Evolutionary conservation across 2,329 filamentous ascomycete genomes (phyloP).

Genomic region (Thermomyces lanuginosus): DNA sequence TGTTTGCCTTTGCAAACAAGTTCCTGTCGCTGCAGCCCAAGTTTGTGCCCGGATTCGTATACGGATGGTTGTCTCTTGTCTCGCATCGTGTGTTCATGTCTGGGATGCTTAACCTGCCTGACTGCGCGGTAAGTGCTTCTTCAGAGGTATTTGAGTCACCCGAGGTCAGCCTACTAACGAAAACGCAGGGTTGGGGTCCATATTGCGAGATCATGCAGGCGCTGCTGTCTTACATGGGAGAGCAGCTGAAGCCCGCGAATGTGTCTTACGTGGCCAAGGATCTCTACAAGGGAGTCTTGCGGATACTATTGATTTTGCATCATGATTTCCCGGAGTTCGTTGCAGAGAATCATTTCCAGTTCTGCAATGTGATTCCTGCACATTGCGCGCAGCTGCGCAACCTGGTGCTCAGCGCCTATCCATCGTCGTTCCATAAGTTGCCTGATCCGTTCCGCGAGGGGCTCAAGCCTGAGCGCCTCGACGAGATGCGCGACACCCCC

Average conservation of each 20-base stretch:
- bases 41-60: constrained; percentile 66
- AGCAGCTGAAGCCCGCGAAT: constrained; percentile 59
- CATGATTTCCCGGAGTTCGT: constrained; percentile 94
- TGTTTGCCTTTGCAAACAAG: constrained; percentile 53
- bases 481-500: constrained; percentile 55
- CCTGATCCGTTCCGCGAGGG: constrained; percentile 57
- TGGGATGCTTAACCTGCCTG: constrained; percentile 51
- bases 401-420: constrained; percentile 67
- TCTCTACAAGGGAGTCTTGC: constrained; percentile 67
- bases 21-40: constrained; percentile 60
- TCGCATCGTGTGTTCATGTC: constrained; percentile 77
- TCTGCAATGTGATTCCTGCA: constrained; percentile 65
- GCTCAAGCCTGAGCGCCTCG: constrained; percentile 58
- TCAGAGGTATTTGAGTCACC: neutral
- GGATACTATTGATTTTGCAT: constrained; percentile 69
- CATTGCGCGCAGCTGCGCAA: constrained; percentile 82
- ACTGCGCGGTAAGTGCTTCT: constrained; percentile 30
- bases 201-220: constrained; percentile 60
- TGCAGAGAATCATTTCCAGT: constrained; percentile 65
- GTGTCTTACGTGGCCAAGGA: constrained; percentile 58
- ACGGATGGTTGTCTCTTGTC: constrained; percentile 68
- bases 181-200: constrained; percentile 49
- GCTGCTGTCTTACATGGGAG: constrained; percentile 57
- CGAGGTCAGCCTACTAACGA: constrained; percentile 3
- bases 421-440: constrained; percentile 51